Conservation (phyloP, 2,329 filamentous ascomycete species). For the Pseudogymnoascus sp. region DNA sequence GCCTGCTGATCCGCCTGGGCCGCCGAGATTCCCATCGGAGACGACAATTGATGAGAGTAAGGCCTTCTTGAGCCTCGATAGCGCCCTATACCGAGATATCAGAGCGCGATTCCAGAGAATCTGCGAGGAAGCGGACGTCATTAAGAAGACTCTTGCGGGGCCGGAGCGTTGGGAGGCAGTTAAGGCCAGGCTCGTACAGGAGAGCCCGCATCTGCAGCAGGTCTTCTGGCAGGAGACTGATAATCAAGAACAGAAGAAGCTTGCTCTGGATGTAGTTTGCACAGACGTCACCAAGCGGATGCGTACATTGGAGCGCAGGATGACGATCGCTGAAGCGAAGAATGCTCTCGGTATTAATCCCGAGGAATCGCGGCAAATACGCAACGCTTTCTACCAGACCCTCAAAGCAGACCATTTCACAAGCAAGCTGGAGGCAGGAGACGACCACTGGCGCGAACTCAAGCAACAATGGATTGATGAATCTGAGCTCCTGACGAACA, state of each 20-base stretch:
- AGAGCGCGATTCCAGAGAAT: constrained; percentile 62
- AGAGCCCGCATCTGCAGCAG: constrained; percentile 54
- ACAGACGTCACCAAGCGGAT: constrained; percentile 76
- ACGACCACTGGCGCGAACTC: constrained; percentile 62
- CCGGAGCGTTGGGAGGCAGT: constrained; percentile 64
- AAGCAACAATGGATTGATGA: constrained; percentile 59
- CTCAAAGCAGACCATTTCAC: constrained; percentile 59
- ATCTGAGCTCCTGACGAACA: constrained; percentile 45
- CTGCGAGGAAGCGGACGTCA: constrained; percentile 57
- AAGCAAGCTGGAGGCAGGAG: constrained; percentile 64
- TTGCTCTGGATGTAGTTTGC: constrained; percentile 72
- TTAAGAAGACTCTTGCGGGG: constrained; percentile 69
- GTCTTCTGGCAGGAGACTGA: constrained; percentile 52
- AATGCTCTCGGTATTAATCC: constrained; percentile 62
- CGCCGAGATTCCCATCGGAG: constrained; percentile 71
- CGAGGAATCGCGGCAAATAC: constrained; percentile 56
- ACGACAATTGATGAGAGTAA: constrained; percentile 76
- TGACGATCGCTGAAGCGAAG: constrained; percentile 69
- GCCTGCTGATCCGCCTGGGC: constrained; percentile 58
- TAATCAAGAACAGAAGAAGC: constrained; percentile 51
- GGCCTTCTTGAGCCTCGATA: constrained; percentile 56
- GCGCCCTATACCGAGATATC: constrained; percentile 53
- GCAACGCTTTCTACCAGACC: constrained; percentile 57
- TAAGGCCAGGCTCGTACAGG: constrained; percentile 59
- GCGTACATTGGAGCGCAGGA: constrained; percentile 54